Base-by-base conservation (phyloP, 176 grass and related monocot species). In the Zoysia pacifica region DNA sequence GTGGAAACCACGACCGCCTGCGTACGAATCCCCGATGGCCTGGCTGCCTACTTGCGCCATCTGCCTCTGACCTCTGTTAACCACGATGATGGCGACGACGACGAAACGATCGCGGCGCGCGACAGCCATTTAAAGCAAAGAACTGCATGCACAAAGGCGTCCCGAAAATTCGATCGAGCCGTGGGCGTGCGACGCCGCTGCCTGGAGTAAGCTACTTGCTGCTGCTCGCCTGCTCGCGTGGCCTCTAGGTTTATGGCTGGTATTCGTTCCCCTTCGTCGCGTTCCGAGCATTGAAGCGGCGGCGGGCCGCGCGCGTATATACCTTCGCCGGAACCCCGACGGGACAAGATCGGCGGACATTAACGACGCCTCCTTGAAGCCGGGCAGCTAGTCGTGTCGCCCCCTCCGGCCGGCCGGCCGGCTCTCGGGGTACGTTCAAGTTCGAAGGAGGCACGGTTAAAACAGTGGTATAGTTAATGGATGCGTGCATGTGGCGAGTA, bases 331-430 rank as follows among this genome's bases (percentile, higher is more conserved):
- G 28, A 28, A 28, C 28, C 28, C 28, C 28, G 55, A 60, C 37
- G 18, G 45, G 74, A 62, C 54, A 12, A 41, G 82, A 28, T 14
- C 9, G 45, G 5, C 20, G 20, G 36, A 19, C 69, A 74, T 60
- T 59, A 75, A 80, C 84, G 70, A 80, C 84, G 70, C 39, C 37
- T 60, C 64, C 77, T 80, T 75, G 51, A 45, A 62, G 43, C 15
- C 0, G 5, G 49, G 49, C 51, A 45, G 42, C 79, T 47, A 47
- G 72, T 4, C 15, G 5, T 28, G 13, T 51, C 46, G 2, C 2
- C 11, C 15, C 3, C 1, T 1, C 69, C 56, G 50, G 14, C 55
- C 12, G 11, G 13, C 7, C 37, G 50, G 36, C 47, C 55, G n/a
- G 74, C 19, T 6, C 5, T n/a, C 64, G 0, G 12, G 44, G 82